Evolutionary conservation across 2,329 filamentous ascomycete genomes (phyloP).

Genomic region (Thelonectria rubi): DNA sequence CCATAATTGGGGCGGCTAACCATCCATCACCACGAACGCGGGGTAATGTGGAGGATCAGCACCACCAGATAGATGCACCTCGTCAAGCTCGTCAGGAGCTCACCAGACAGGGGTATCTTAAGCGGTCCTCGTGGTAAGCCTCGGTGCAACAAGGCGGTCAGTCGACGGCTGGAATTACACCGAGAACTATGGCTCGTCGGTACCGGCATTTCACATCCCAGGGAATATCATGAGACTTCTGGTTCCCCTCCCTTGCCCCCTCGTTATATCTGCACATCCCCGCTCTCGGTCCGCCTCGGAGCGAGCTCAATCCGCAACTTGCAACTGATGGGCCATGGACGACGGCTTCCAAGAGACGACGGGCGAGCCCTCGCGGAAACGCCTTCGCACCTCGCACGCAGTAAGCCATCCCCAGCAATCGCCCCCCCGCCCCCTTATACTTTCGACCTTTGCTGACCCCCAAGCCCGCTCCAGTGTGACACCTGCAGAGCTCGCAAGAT

Average conservation of each 20-base stretch:
- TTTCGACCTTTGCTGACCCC: background rate
- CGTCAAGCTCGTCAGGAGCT: too few relatives aligned
- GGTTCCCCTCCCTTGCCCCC: background rate
- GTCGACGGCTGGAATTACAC: background rate
- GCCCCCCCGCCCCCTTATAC: too few relatives aligned
- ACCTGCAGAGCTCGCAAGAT: conserved; percentile 58
- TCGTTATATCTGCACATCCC: conserved; percentile 23
- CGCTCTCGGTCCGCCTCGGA: conserved; percentile 46
- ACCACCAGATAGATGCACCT: background rate
- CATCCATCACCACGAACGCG: conserved; percentile 10
- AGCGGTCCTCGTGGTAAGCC: too few relatives aligned
- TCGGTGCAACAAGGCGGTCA: background rate
- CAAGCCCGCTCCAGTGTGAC: conserved; percentile 60
- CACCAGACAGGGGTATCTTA: too few relatives aligned
- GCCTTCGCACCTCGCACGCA: conserved; percentile 54
- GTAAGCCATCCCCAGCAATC: conserved; percentile 46
- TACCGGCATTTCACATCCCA: too few relatives aligned
- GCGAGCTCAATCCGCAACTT: conserved; percentile 29
- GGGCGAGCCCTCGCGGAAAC: conserved; percentile 49
- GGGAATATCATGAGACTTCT: too few relatives aligned
- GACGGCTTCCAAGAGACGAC: conserved; percentile 33
- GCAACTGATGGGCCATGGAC: conserved; percentile 24
- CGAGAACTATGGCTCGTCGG: background rate
- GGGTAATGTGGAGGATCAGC: conserved; percentile 17
- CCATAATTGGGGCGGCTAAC: conserved; percentile 15